phyloP scores from a whole-genome alignment of 2,329 filamentous ascomycete species.

The Sclerotinia glacialis region DNA sequence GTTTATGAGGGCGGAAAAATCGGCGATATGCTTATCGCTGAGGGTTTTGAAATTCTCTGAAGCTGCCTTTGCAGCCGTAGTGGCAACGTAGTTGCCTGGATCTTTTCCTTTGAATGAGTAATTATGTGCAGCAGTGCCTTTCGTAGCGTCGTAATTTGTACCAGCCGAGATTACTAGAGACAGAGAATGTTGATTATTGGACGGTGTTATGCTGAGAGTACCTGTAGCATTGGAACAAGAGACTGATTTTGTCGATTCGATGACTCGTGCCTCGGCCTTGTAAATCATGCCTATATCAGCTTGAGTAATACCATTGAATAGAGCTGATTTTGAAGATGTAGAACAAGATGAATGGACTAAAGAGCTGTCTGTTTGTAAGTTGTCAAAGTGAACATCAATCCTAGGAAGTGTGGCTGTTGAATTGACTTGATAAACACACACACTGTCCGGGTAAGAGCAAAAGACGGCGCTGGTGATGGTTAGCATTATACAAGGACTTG shows the following conservation, averaged over 20 bases:
- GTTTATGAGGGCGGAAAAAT: conserved; percentile 43
- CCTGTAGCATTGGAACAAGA: conserved; percentile 31
- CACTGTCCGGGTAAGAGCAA: conserved; percentile 46
- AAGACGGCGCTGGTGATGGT: conserved; percentile 41
- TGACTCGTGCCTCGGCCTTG: conserved; percentile 41
- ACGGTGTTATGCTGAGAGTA: conserved; percentile 38
- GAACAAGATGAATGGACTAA: conserved; percentile 40
- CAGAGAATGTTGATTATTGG: conserved; percentile 32
- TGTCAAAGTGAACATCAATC: conserved; percentile 45
- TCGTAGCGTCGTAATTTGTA: conserved; percentile 51
- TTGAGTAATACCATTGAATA: conserved; percentile 43
- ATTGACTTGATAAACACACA: conserved; percentile 37
- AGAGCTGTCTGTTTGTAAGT: conserved; percentile 39
- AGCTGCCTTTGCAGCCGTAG: conserved; percentile 40
- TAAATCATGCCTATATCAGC: conserved; percentile 47
- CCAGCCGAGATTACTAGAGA: conserved; percentile 46
- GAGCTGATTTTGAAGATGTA: conserved; percentile 33
- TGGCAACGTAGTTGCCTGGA: conserved; percentile 42
- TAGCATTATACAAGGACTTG: conserved; percentile 35
- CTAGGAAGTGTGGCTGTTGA: conserved; percentile 40
- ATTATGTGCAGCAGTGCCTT: conserved; percentile 44
- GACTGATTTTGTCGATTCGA: conserved; percentile 27
- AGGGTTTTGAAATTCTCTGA: conserved; percentile 39
- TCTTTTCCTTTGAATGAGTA: conserved; percentile 51
- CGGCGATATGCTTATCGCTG: conserved; percentile 41